Evolutionary conservation across 306 rosid genomes (phyloP).

Genomic region (Citrullus mucosospermus): DNA sequence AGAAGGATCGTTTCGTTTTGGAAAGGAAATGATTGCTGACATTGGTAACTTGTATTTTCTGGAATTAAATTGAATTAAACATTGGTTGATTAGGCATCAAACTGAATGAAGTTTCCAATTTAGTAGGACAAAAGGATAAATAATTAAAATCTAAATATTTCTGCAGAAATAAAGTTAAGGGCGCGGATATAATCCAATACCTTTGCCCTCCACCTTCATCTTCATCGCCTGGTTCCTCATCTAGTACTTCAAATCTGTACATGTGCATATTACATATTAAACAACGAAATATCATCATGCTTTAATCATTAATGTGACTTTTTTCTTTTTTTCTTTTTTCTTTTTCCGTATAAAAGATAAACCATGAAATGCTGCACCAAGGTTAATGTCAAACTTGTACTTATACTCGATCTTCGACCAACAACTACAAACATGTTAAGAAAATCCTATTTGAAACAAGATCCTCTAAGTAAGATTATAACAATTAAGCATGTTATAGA

Average conservation of each 20-base stretch:
- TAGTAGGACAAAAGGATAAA: background rate
- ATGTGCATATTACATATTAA: slow-evolving; percentile 7
- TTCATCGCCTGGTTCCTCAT: slow-evolving; percentile 96
- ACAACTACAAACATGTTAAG: background rate
- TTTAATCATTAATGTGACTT: background rate
- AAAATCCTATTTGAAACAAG: background rate
- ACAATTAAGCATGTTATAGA: background rate
- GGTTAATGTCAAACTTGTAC: background rate
- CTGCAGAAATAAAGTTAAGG: background rate
- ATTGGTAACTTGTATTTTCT: slow-evolving; percentile 85
- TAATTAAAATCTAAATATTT: background rate
- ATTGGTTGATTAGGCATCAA: background rate
- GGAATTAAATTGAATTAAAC: background rate
- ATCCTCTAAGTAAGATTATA: background rate
- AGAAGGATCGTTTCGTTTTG: slow-evolving; percentile 76
- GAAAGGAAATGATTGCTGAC: slow-evolving; percentile 80
- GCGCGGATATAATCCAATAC: slow-evolving; percentile 15
- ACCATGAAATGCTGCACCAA: background rate
- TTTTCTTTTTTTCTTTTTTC: background rate
- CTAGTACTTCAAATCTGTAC: slow-evolving; percentile 82
- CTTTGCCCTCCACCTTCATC: slow-evolving; percentile 77
- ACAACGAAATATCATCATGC: background rate
- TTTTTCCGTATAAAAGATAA: background rate
- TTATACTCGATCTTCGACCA: background rate
- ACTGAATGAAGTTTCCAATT: background rate